A percentile compares a stretch with the other conserved stretches of the same genome.
Evolutionary conservation across 306 rosid species (phyloP).

Genomic region (Vigna nakashimae): DNA sequence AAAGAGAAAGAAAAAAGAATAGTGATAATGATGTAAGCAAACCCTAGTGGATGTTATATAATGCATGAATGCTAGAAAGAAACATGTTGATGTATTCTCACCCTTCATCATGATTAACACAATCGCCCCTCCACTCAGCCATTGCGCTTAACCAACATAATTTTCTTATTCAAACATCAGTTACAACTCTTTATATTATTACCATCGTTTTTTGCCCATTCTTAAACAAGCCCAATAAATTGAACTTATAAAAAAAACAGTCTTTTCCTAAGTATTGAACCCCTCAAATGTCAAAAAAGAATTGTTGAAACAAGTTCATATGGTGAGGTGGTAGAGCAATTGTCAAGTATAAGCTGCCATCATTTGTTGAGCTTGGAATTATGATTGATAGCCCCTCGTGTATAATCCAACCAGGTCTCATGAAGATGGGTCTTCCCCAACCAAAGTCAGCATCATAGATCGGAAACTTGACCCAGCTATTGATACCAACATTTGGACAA

Average conservation of each 20-base stretch:
- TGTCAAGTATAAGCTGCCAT: conserved; percentile 67
- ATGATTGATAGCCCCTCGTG: conserved; percentile 78
- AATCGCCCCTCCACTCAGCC: not conserved
- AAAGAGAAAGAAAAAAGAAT: not conserved
- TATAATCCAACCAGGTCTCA: conserved; percentile 94
- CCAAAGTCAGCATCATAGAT: conserved; percentile 93
- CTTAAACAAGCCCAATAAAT: too few species aligned
- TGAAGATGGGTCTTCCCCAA: conserved; percentile 92
- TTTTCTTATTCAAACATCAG: too few species aligned
- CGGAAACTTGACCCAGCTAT: conserved; percentile 87
- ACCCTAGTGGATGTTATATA: conserved; percentile 14
- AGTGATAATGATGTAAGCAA: conserved; percentile 1
- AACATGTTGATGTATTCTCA: conserved; percentile 6
- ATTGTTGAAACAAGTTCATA: conserved; percentile 60
- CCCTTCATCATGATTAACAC: conserved; percentile 14
- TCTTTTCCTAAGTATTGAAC: too few species aligned
- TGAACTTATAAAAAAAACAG: too few species aligned
- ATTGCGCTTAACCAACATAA: not conserved
- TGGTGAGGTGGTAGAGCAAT: conserved; percentile 60
- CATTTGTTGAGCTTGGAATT: conserved; percentile 67
- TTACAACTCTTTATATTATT: too few species aligned
- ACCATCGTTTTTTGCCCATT: too few species aligned
- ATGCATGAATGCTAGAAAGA: not conserved
- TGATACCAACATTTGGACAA: conserved; percentile 90
- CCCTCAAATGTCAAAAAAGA: conserved; percentile 57